Percentiles rank a stretch among this genome's conserved stretches.
Evolutionary conservation across 164 flowering plant species (phyloP).

Genomic region (Malania oleifera): DNA sequence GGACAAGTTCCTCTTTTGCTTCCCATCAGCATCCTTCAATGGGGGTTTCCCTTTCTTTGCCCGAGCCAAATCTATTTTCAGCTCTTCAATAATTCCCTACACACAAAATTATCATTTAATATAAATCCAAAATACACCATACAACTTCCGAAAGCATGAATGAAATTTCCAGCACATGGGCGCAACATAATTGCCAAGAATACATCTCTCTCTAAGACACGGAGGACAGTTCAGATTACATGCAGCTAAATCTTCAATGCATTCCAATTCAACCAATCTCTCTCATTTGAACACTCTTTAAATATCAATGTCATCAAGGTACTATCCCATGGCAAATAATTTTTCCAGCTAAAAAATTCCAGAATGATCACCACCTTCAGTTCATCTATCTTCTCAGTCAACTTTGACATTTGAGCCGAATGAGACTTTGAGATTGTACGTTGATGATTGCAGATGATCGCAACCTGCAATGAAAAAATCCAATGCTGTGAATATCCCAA

Average conservation of each 20-base stretch:
- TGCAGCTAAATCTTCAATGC: no score
- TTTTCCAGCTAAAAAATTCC: no score
- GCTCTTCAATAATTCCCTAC: constrained; percentile 55
- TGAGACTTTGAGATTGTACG: constrained; percentile 87
- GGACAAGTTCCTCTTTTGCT: constrained; percentile 61
- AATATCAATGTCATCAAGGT: no score
- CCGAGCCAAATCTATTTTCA: constrained; percentile 62
- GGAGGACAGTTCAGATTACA: no score
- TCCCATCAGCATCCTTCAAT: constrained; percentile 69
- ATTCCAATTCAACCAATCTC: no score
- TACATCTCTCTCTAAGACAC: no score
- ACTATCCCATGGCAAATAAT: no score
- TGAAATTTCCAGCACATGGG: no score
- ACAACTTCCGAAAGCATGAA: no score
- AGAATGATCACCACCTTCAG: constrained; percentile 52
- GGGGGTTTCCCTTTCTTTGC: constrained; percentile 97
- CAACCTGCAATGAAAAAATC: constrained; percentile 56
- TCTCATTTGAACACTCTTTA: no score
- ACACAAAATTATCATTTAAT: constrained; percentile 14
- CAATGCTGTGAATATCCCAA: constrained; percentile 1
- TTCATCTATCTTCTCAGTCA: constrained; percentile 70
- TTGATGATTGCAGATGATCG: constrained; percentile 98
- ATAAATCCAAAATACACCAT: no score
- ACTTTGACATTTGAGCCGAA: constrained; percentile 59
- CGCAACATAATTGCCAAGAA: no score